Evolutionary conservation across 352 stramenopile genomes (phyloP), one percentile per base, ranked within the genome.

Genomic region (Phytophthora fragariae): DNA sequence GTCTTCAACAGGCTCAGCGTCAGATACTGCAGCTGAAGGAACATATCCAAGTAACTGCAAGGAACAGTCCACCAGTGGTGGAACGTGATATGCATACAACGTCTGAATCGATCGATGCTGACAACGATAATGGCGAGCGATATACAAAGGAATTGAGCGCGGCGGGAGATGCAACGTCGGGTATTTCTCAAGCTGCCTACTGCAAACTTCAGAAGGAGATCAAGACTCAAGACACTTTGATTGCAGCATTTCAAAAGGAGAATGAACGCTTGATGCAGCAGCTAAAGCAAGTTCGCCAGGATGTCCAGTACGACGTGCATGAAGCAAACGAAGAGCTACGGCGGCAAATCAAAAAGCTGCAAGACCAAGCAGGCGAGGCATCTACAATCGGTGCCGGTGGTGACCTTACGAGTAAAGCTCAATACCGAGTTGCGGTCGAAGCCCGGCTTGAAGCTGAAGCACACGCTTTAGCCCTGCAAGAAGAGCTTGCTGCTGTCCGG

Each of bases 191-290:
- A 29, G 47, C 27, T 37, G 56, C 65, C 5, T 75, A 75, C 19
- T 57, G 15, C 15, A 75, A 75, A 6, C 71, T 92, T 17, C 67
- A 85, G 47, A 89, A 92, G 57, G 85, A 92, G 59, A 85, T 92
- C 33, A 80, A 90, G 70, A 90, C 84, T 0, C 90, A 96, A 76
- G 88, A 95, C 47, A 83, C 62, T 12, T 76, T 95, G 24, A 95
- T 96, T 64, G 76, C 85, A 65, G 90, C 85, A 0, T 96, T 90
- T 63, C 90, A 95, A 71, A 83, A 84, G 46, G 90, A 96, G 53
- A 96, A 96, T 57, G 86, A 95, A 35, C 85, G 89, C 27, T 66
- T 96, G 1, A 96, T 95, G 90, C 82, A 80, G 12, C 86, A 94
- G 57, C 72, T 95, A 0, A 92, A 92, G 55, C 77, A 85, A 49